A percentile compares a stretch with the other conserved stretches of the same genome.
Conservation (phyloP, 495 filamentous ascomycete genomes). For the Penicillium flavigenum region DNA sequence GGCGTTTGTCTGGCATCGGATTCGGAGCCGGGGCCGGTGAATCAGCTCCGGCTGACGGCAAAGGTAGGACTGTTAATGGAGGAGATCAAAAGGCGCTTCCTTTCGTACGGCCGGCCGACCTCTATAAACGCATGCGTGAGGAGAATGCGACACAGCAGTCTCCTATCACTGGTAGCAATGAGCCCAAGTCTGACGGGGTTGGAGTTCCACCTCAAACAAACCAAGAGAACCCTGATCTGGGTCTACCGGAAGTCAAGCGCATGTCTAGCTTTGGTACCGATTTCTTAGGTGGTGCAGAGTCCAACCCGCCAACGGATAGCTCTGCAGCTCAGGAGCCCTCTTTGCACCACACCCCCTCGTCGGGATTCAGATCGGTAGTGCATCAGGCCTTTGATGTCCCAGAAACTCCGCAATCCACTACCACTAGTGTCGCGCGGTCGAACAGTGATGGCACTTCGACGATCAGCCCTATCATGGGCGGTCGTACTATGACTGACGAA, state of each 20-base stretch:
- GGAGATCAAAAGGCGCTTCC: conserved; percentile 52
- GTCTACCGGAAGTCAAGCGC: conserved; percentile 62
- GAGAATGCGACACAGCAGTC: conserved; percentile 60
- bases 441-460: conserved; percentile 64
- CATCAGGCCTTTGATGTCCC: conserved; percentile 70
- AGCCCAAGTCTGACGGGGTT: neutral
- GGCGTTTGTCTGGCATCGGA: conserved; percentile 20
- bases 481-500: conserved; percentile 37
- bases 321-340: conserved; percentile 24
- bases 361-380: conserved; percentile 66
- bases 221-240: conserved; percentile 22
- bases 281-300: conserved; percentile 27
- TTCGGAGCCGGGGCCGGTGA: conserved; percentile 21
- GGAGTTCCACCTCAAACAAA: conserved; percentile 5
- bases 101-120: conserved; percentile 74
- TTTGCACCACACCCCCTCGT: conserved; percentile 56
- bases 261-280: conserved; percentile 63
- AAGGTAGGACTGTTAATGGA: conserved; percentile 26
- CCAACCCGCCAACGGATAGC: conserved; percentile 19
- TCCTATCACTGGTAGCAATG: conserved; percentile 2
- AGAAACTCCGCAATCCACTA: conserved; percentile 54
- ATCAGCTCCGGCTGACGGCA: conserved; percentile 19
- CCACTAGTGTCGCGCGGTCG: conserved; percentile 53
- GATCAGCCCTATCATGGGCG: conserved; percentile 69
- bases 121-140: conserved; percentile 72